phyloP scores from a whole-genome alignment of 176 grass and related monocot species.

The Phyllostachys edulis region DNA sequence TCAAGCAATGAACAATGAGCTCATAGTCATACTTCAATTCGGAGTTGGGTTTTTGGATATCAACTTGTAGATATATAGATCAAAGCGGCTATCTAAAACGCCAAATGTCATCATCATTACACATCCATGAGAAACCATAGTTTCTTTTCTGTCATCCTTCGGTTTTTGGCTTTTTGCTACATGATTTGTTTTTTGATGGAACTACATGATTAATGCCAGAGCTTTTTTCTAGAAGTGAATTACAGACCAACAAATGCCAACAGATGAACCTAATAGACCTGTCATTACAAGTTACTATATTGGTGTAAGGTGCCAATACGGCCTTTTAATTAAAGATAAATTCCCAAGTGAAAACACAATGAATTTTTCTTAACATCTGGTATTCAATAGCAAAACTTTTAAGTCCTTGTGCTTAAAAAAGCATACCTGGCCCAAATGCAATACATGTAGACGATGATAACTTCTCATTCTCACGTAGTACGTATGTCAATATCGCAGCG shows the following conservation, averaged over 20 bases:
- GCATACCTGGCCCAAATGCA: conserved; percentile 87
- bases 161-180: neutral
- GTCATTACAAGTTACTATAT: neutral
- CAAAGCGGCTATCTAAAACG: neutral
- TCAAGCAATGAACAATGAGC: conserved; percentile 8
- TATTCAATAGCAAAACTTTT: conserved; percentile 18
- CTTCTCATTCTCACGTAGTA: conserved; percentile 77
- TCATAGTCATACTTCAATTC: neutral
- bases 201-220: neutral
- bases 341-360: neutral
- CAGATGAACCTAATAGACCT: neutral
- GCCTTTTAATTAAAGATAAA: conserved; percentile 9
- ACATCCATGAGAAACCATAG: neutral
- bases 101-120: neutral
- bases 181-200: neutral
- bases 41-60: neutral
- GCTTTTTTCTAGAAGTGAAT: neutral
- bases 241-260: neutral
- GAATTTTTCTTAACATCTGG: neutral
- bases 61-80: conserved; percentile 3
- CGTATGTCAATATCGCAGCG: conserved; percentile 81
- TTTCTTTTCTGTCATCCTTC: neutral
- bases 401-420: neutral
- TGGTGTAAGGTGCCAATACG: conserved; percentile 1
- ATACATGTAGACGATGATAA: conserved; percentile 78